Evolutionary conservation across 495 filamentous ascomycete species (phyloP).

Genomic region (Neurospora sublineolata): DNA sequence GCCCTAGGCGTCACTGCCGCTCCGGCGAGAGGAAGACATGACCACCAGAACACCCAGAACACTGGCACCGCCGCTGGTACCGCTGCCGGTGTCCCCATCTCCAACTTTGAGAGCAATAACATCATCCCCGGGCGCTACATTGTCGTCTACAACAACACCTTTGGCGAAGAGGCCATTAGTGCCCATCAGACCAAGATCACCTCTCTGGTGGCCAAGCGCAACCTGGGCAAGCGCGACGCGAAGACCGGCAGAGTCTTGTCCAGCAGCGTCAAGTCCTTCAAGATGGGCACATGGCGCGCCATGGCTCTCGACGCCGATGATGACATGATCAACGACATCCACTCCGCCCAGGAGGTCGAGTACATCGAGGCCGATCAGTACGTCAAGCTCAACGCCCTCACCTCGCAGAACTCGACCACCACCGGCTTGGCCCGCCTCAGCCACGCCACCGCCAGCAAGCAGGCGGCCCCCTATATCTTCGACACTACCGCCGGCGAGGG

Average conservation of each 20-base stretch:
- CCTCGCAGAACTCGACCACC: constrained; percentile 28
- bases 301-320: constrained; percentile 40
- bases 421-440: constrained; percentile 34
- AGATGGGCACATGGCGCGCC: constrained; percentile 33
- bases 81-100: constrained; percentile 30
- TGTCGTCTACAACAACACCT: constrained; percentile 39
- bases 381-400: constrained; percentile 21
- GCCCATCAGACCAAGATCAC: constrained; percentile 31
- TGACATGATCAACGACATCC: constrained; percentile 33
- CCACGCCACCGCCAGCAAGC: constrained; percentile 17
- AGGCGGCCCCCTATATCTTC: constrained; percentile 26
- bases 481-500: constrained; percentile 31
- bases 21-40: constrained; percentile 7
- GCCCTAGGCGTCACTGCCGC: constrained; percentile 19
- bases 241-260: constrained; percentile 28
- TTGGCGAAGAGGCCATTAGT: constrained; percentile 26
- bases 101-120: constrained; percentile 28
- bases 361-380: constrained; percentile 39
- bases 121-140: constrained; percentile 37
- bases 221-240: constrained; percentile 31
- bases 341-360: constrained; percentile 30
- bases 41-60: not conserved
- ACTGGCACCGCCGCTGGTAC: constrained; percentile 9
- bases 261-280: constrained; percentile 28
- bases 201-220: constrained; percentile 34